Conservation (phyloP, 2,329 filamentous ascomycete genomes). For the Gaeumannomyces sp. region DNA sequence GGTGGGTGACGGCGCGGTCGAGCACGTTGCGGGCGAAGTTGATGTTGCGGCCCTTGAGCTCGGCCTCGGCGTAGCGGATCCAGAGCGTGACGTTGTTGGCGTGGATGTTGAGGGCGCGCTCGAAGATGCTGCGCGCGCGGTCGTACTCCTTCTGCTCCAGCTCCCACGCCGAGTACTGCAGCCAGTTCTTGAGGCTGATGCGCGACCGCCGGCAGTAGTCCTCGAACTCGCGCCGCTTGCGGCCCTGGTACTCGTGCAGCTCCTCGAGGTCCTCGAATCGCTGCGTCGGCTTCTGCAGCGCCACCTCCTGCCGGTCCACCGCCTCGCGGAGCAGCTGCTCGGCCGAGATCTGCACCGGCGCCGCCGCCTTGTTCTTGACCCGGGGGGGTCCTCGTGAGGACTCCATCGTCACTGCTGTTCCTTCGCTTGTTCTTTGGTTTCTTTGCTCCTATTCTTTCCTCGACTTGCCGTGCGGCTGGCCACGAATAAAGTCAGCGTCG, state of each 20-base stretch:
- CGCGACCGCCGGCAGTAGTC: constrained; percentile 94
- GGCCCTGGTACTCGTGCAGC: constrained; percentile 92
- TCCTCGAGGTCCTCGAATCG: constrained; percentile 96
- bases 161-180: constrained; percentile 96
- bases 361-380: constrained; percentile 98
- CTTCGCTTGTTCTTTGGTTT: not conserved
- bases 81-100: constrained; percentile 80
- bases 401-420: constrained; percentile 61
- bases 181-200: constrained; percentile 98
- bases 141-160: constrained; percentile 96
- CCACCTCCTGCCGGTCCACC: constrained; percentile 88
- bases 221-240: constrained; percentile 94
- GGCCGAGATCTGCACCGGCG: constrained; percentile 85
- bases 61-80: constrained; percentile 80
- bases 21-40: constrained; percentile 93
- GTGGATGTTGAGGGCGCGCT: constrained; percentile 88
- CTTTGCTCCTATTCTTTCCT: not conserved
- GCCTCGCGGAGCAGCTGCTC: constrained; percentile 97
- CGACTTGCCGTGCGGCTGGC: not conserved
- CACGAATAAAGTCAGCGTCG: too few relatives aligned
- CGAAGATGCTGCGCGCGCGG: constrained; percentile 86
- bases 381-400: constrained; percentile 81
- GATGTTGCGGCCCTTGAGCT: constrained; percentile 94
- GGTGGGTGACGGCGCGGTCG: constrained; percentile 86
- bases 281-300: constrained; percentile 84